These are phyloP conservation scores for Nitzschia sp. DNA, from an alignment of 108 stramenopile species.

Conservation along the genomic window DNA sequence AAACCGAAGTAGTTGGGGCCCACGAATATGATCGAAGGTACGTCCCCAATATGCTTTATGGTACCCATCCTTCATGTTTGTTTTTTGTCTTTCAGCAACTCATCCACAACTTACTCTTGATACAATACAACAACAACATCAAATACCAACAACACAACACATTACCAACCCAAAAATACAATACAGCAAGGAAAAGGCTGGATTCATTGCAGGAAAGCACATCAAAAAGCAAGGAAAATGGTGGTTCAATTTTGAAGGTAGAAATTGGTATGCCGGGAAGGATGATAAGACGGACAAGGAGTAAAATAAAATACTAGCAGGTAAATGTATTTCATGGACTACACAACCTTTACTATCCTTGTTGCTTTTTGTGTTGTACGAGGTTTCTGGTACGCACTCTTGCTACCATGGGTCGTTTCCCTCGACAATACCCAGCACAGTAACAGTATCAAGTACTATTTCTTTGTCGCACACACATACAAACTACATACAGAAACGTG, in stretches of 20 bases:
- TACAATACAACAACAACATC: no score
- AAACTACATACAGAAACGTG: no score
- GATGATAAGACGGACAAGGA: background rate
- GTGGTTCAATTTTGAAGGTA: conserved; percentile 67
- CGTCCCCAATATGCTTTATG: background rate
- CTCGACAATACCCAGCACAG: no score
- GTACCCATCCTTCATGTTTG: background rate
- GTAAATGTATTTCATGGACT: no score
- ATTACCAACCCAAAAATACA: no score
- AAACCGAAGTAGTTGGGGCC: conserved; percentile 61
- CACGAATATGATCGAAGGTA: conserved; percentile 69
- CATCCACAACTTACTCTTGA: background rate
- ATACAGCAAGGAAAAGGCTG: conserved; percentile 75
- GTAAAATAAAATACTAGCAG: no score
- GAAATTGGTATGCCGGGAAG: conserved; percentile 27
- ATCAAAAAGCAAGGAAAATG: conserved; percentile 65
- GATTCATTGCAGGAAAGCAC: conserved; percentile 86
- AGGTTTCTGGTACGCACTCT: no score
- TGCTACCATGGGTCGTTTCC: no score
- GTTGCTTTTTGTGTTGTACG: no score
- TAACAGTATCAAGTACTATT: no score
- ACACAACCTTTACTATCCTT: no score
- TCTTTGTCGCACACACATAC: no score
- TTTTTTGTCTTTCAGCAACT: background rate
- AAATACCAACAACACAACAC: background rate